These are phyloP conservation scores for Boeremia exigua DNA, from an alignment of 2,329 filamentous ascomycete genomes.

Conservation along the genomic window DNA sequence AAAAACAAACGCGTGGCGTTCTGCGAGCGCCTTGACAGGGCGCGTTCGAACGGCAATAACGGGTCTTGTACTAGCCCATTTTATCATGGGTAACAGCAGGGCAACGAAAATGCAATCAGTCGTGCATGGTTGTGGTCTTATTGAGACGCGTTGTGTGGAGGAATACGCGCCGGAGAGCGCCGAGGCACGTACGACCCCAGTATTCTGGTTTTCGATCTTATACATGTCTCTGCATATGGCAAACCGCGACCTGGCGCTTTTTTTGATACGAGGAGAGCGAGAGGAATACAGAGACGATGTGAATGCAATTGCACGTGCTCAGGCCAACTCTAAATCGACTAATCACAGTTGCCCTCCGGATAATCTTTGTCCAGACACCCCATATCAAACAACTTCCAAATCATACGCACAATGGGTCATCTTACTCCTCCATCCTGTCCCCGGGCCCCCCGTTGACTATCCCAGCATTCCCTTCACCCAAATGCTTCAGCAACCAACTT, in stretches of 20 bases:
- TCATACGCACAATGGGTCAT: neutral
- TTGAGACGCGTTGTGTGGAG: conserved; percentile 2
- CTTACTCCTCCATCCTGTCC: conserved; percentile 46
- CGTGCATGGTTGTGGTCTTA: neutral
- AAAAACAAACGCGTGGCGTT: neutral
- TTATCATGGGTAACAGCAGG: neutral
- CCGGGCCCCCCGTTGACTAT: conserved; percentile 26
- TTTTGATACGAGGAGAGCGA: too few species aligned
- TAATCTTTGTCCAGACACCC: neutral
- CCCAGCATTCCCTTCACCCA: conserved; percentile 58
- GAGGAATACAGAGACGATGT: too few species aligned
- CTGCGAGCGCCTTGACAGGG: neutral
- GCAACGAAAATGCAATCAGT: neutral
- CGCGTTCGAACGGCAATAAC: neutral
- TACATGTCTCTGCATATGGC: too few species aligned
- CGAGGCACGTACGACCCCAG: neutral
- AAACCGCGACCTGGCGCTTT: too few species aligned
- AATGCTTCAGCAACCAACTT: conserved; percentile 85
- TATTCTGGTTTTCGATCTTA: neutral
- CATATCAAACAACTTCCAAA: neutral
- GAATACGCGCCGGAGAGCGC: neutral
- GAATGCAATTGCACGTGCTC: too few species aligned
- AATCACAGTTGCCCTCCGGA: too few species aligned
- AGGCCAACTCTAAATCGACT: too few species aligned
- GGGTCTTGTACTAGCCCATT: neutral